Evolutionary conservation across 176 grass and related monocot species (phyloP).

Genomic region (Sorghum bicolor): DNA sequence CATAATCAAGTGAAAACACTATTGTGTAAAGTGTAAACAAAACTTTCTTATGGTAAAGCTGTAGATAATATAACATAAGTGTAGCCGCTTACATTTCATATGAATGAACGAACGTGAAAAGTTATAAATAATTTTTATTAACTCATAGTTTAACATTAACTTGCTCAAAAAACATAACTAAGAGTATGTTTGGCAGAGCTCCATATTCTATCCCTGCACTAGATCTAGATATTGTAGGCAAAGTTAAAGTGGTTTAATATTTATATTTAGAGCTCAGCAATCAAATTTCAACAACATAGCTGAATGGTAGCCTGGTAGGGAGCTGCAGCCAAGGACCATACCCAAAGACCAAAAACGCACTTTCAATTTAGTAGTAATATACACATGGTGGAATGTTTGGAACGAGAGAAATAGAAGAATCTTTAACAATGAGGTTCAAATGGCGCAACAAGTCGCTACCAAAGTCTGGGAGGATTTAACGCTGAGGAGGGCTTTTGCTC

Average conservation of each 20-base stretch:
- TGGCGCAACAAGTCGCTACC: neutral
- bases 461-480: no score
- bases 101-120: neutral
- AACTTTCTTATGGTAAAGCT: slow-evolving; percentile 7
- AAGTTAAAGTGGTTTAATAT: neutral
- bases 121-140: neutral
- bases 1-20: slow-evolving; percentile 43
- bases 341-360: no score
- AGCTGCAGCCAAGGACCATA: no score
- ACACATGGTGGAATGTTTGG: no score
- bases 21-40: neutral
- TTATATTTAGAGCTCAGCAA: neutral
- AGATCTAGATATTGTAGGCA: neutral
- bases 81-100: neutral
- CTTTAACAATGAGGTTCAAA: no score
- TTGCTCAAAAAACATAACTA: neutral
- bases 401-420: no score
- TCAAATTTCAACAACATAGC: no score
- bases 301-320: no score
- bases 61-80: neutral
- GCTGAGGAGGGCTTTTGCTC: neutral
- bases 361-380: no score
- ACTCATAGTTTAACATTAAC: neutral
- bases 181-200: no score
- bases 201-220: neutral